A percentile compares a stretch with the other conserved stretches of the same genome.
These are phyloP conservation scores for Cornus kousa DNA, from an alignment of 148 eudicot genomes.

Conservation along the genomic window DNA sequence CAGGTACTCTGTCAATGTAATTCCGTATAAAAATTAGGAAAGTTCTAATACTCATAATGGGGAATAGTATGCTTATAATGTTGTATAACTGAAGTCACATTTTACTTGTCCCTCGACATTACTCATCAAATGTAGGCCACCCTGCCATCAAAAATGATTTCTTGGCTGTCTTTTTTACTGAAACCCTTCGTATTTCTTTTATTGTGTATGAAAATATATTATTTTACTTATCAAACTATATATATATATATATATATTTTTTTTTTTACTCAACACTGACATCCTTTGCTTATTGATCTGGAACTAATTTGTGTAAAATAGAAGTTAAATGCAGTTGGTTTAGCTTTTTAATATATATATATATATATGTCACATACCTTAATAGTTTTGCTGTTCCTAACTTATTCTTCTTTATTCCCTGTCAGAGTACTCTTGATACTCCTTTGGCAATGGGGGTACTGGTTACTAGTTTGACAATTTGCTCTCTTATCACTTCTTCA, in stretches of 20 bases:
- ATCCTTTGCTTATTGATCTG: too few relatives aligned
- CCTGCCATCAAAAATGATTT: not conserved
- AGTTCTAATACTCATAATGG: too few relatives aligned
- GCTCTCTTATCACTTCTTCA: slow-evolving; percentile 33
- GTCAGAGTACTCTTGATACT: slow-evolving; percentile 79
- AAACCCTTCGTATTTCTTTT: not conserved
- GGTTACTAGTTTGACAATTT: slow-evolving; percentile 36
- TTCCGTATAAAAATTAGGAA: not conserved
- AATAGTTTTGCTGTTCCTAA: slow-evolving; percentile 8
- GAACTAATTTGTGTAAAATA: not conserved
- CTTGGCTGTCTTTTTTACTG: not conserved
- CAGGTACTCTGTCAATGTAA: slow-evolving; percentile 40
- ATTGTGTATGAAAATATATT: too few relatives aligned
- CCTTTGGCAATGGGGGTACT: slow-evolving; percentile 55
- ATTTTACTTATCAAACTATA: too few relatives aligned
- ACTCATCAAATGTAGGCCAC: not conserved
- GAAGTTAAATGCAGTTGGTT: not conserved
- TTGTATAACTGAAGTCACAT: not conserved
- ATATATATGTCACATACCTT: not conserved
- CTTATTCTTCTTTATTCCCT: slow-evolving; percentile 5
- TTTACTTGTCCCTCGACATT: not conserved
- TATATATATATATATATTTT: too few relatives aligned
- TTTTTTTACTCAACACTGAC: too few relatives aligned
- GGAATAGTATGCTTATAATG: not conserved
- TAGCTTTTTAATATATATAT: not conserved